Base-by-base conservation (phyloP, 176 grass and related monocot genomes). In the Eremochloa ophiuroides region DNA sequence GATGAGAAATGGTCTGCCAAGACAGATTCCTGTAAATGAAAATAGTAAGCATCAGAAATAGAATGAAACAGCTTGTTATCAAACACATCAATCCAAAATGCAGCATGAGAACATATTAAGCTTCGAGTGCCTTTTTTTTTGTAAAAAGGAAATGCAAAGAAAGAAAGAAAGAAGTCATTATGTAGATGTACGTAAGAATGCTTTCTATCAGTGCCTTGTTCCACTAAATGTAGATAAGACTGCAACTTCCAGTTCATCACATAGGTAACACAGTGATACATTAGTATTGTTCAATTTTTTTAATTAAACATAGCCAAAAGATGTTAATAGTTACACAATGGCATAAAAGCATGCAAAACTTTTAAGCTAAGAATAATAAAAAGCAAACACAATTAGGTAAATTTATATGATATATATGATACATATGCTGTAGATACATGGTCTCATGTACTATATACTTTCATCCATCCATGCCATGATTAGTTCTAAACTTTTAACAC, bases 1-100 rank as follows among this genome's bases (percentile, higher is more conserved):
- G 88, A 89, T 77, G 91, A 74, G 25, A 99, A 99, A 87, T 99
- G 93, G 73, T 95, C 96, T 76, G 80, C 89, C 80, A 99, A 87
- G 73, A 84, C 58, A 84, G 87, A 87, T 73, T 95, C 88, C 96
- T 99, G 89, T 66, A 86, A 90, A 90, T 25, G 47, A 85, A 47
- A 81, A 30, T 27, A 66, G 79, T 25, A 51, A 41, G 44, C 30
- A 83, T 82, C 66, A 86, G 39, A 73, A 48, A 28, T 47, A 38
- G 43, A 78, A 31, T 6, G 3, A 81, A 76, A 14, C 22, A 84
- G 41, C 43, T 77, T 22, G 42, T 70, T 69, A 69, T 53, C 70
- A 87, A 84, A 34, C 37, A 87, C 31, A 81, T 62, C 8, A 84
- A 75, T 40, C 56, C 69, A 76, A 76, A 79, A 63, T n/a, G n/a